Evolutionary conservation across 495 filamentous ascomycete genomes (phyloP), one percentile per base, ranked within the genome.

Genomic region (Elaphomyces granulatus): DNA sequence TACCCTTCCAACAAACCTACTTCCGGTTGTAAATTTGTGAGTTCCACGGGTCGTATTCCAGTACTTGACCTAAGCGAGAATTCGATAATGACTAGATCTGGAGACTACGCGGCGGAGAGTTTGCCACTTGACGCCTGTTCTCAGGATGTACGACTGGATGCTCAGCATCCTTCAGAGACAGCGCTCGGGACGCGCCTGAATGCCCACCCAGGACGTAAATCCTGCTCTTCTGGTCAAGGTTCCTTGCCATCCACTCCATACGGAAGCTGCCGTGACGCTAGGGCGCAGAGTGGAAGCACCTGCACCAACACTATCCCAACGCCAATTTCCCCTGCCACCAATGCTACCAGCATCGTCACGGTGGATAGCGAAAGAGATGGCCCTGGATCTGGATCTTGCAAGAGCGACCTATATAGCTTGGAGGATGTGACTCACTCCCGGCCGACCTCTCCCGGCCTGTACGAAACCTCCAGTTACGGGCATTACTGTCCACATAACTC

Each of bases 271-370:
- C 61, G 58, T 16, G 43, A 34, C 45, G 61, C 64, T 6, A 62
- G 63, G 4, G 63, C 61, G 7, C 64, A 67, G 20, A 65, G 62
- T 38, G 43, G 58, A 42, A 58, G 60, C 44, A 60, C 60, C 2
- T 60, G 62, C 42, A 62, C 63, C 44, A 68, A 65, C 42, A 61
- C 53, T 32, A 47, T 45, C 43, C 63, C 60, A 60, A 59, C 61
- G 2, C 56, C 59, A 9, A 63, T 61, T 4, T 70, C 69, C 12
- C 68, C 68, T 2, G 59, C 60, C 7, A 72, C 68, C 15, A 68
- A 71, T 41, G 69, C 67, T 10, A 68, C 69, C 4, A 72, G 69
- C 45, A 59, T 70, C 34, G 49, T 72, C 18, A 63, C 62, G 9
- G 58, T 61, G 20, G 64, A 71, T 37, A 70, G 66, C 32, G 66